Evolutionary conservation across 169 alveolate species (phyloP), one percentile per base, ranked within the genome.

Genomic region (Plasmodium vivax): DNA sequence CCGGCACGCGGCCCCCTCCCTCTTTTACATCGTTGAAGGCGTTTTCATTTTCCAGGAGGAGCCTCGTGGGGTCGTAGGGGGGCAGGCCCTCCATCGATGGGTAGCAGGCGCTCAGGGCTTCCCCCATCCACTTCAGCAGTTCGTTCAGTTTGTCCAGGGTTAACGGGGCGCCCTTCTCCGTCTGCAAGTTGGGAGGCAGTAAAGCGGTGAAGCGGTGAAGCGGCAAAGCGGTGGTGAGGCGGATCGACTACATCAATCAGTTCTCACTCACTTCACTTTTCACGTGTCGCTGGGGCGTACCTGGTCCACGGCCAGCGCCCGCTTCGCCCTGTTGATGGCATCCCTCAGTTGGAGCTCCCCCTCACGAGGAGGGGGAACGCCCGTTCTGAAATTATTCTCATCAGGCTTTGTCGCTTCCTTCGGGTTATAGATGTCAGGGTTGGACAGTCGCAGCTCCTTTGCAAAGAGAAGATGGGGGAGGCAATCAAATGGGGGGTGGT

Each of bases 21-120:
- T n/a, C 30, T 68, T 19, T 83, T 92, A 84, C 93, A 51, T 96
- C 97, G 51, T 96, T 96, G 51, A 96, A 96, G 36, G 93, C 96
- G 82, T 97, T 98, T 93, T 97, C 95, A 88, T 97, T 97, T 94
- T 98, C 99, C 75, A 98, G 94, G 34, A 97, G 81, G 12, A 97
- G 95, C 80, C 98, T 91, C 77, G 98, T 96, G 2, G 99, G 99
- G 94, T 98, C 99, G 98, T 99, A 99, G 32, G 96, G 96, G 2
- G 99, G 99, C 32, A 99, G 96, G 30, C 98, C 98, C 90, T 98
- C 98, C 95, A 97, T 97, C 2, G 98, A 99, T 10, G 99, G 99
- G 92, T 99, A 99, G 12, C 99, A 99, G 41, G 97, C 98, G 98
- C 97, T 98, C 43, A 97, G 96, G 1, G 98, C 98, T 12, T 99